These are phyloP conservation scores for Tetragonia tetragonoides DNA, from an alignment of 148 eudicot species.

Conservation along the genomic window DNA sequence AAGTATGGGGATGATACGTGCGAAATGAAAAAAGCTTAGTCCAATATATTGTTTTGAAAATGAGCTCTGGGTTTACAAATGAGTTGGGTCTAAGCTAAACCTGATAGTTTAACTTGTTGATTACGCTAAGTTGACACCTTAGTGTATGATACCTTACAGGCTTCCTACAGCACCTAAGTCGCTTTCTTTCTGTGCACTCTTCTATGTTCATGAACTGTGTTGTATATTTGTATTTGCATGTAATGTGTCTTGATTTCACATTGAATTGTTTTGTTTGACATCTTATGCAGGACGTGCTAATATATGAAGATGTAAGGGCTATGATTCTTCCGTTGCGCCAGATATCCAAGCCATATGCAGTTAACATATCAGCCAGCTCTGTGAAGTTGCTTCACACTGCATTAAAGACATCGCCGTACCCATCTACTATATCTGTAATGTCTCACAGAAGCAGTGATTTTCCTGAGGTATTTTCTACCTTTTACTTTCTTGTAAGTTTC, in stretches of 20 bases:
- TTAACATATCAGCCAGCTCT: conserved; percentile 7
- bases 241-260: not conserved
- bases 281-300: conserved; percentile 9
- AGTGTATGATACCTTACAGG: not conserved
- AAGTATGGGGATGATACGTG: not conserved
- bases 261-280: not conserved
- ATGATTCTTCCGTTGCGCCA: conserved; percentile 5
- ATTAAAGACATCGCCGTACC: conserved; percentile 12
- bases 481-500: too few relatives aligned
- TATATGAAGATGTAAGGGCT: conserved; percentile 18
- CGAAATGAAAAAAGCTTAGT: not conserved
- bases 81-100: not conserved
- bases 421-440: conserved; percentile 9
- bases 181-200: not conserved
- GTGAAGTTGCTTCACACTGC: conserved; percentile 20
- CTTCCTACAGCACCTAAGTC: not conserved
- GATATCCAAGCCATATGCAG: conserved; percentile 12
- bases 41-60: not conserved
- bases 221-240: not conserved
- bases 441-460: conserved; percentile 22
- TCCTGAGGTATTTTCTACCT: conserved; percentile 11
- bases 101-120: not conserved
- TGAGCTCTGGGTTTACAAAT: not conserved
- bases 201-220: not conserved
- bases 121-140: not conserved